phyloP scores from a whole-genome alignment of 305 asterid species.

The Withania somnifera region DNA sequence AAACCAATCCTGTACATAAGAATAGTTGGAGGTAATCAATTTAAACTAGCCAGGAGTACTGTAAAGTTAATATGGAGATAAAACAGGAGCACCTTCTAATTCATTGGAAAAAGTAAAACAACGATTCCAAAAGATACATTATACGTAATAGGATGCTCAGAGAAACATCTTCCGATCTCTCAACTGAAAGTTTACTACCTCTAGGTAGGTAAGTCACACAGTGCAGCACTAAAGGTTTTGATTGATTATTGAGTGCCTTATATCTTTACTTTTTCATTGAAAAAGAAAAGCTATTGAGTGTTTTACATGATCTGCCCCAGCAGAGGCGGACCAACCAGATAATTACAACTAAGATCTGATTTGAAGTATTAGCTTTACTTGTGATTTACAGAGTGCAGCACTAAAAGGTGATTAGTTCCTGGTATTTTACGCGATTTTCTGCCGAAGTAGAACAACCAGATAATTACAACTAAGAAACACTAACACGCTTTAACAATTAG shows the following conservation, averaged over 20 bases:
- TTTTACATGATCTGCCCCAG: background rate
- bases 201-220: background rate
- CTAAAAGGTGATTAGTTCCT: background rate
- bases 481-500: background rate
- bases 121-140: background rate
- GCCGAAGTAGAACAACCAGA: background rate
- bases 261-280: background rate
- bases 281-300: background rate
- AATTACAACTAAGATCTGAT: background rate
- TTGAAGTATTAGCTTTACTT: background rate
- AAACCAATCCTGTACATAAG: constrained; percentile 61
- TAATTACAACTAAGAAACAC: background rate
- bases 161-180: background rate
- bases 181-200: background rate
- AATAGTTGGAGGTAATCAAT: background rate
- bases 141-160: background rate
- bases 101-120: background rate
- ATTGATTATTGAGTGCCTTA: no score
- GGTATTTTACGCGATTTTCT: background rate
- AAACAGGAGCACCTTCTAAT: background rate
- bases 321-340: background rate
- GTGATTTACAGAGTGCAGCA: background rate
- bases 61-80: background rate
- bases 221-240: background rate
- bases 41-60: background rate